Conservation (phyloP, 2,329 filamentous ascomycete species). For the Trichoderma polysporum region DNA sequence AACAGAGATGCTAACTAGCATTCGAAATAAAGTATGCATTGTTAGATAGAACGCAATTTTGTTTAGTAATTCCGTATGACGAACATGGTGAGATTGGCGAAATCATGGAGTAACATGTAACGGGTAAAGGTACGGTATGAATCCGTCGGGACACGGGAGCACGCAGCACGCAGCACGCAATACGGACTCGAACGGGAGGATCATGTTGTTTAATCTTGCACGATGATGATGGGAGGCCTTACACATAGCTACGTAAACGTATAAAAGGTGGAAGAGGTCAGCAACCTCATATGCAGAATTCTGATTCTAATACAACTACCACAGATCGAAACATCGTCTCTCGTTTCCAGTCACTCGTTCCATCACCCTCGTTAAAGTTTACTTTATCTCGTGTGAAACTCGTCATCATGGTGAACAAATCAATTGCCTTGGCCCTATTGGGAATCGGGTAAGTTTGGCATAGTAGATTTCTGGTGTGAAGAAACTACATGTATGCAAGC, state of each 20-base stretch:
- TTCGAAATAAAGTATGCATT: background rate
- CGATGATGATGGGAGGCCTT: conserved; percentile 21
- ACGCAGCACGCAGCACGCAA: conserved; percentile 25
- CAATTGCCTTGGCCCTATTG: conserved; percentile 29
- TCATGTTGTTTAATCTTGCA: conserved; percentile 11
- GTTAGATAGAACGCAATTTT: background rate
- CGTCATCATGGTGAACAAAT: conserved; percentile 26
- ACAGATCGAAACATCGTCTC: background rate
- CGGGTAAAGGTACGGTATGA: conserved; percentile 1
- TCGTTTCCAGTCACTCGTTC: conserved; percentile 12
- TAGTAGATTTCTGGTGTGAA: fast-evolving
- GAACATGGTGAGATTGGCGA: background rate
- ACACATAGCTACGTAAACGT: background rate
- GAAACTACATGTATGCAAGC: too few species aligned
- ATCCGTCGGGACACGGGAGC: conserved; percentile 21
- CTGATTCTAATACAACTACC: background rate
- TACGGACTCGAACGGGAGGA: conserved; percentile 18
- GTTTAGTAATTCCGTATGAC: background rate
- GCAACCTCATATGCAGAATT: background rate
- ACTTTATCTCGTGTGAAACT: background rate
- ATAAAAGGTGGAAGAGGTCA: background rate
- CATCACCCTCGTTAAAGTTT: background rate
- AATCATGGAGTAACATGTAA: background rate
- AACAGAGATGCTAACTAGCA: background rate
- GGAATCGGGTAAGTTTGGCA: conserved; percentile 31